Percentiles rank a stretch among this genome's conserved stretches.
Evolutionary conservation across 805 yeast genomes (phyloP).

Genomic region (Teunomyces atbi): DNA sequence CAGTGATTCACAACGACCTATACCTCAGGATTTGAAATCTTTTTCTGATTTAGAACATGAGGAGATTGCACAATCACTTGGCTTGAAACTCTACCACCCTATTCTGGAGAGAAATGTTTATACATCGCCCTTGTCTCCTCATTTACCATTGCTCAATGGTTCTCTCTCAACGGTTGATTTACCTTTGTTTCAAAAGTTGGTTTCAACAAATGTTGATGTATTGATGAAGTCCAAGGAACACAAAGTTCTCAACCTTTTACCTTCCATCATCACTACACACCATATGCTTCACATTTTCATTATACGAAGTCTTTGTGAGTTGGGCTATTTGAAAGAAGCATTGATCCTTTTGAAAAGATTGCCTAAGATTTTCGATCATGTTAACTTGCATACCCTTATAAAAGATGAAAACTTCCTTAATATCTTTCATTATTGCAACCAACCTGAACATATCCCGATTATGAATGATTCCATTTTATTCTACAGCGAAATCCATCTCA

Average conservation of each 20-base stretch:
- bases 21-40: constrained; percentile 7
- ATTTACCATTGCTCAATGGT: constrained; percentile 30
- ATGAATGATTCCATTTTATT: background rate
- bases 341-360: constrained; percentile 19
- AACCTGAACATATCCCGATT: background rate
- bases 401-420: constrained; percentile 9
- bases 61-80: background rate
- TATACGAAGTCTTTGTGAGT: constrained; percentile 25
- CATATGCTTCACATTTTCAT: constrained; percentile 26
- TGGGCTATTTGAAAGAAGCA: constrained; percentile 25
- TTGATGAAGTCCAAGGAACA: constrained; percentile 6
- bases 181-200: constrained; percentile 27
- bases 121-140: constrained; percentile 16
- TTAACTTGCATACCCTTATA: background rate
- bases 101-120: constrained; percentile 26
- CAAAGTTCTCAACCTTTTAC: constrained; percentile 18
- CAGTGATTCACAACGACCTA: background rate
- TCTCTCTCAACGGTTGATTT: constrained; percentile 26
- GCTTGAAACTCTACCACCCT: constrained; percentile 20
- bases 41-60: constrained; percentile 10
- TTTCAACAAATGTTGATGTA: constrained; percentile 14
- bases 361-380: constrained; percentile 10
- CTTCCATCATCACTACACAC: constrained; percentile 22
- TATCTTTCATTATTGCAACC: constrained; percentile 5
- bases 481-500: background rate